phyloP scores from a whole-genome alignment of 2,329 filamentous ascomycete genomes.

The Pseudogymnoascus sp. region DNA sequence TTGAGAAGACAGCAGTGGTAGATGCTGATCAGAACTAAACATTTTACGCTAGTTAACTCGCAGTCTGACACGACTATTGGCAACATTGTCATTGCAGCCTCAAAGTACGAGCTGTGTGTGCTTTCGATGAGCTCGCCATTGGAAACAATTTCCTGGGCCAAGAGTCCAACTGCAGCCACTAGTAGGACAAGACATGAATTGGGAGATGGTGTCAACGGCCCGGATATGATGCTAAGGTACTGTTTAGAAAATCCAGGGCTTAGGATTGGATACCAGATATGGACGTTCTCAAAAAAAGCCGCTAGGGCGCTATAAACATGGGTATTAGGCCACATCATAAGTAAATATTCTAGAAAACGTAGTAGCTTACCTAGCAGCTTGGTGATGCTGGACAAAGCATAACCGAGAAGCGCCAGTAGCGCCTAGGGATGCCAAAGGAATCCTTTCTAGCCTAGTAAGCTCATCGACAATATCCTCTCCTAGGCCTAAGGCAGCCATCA shows the following conservation, averaged over 20 bases:
- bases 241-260: constrained; percentile 17
- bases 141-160: constrained; percentile 13
- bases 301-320: constrained; percentile 11
- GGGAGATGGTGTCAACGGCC: constrained; percentile 14
- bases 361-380: constrained; percentile 11
- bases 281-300: constrained; percentile 21
- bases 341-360: not conserved
- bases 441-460: not conserved
- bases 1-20: constrained; percentile 22
- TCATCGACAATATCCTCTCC: not conserved
- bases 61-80: constrained; percentile 19
- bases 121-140: not conserved
- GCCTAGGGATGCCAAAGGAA: not conserved
- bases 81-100: constrained; percentile 18
- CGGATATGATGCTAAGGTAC: constrained; percentile 18
- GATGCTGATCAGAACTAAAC: constrained; percentile 18
- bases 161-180: constrained; percentile 20
- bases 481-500: not conserved
- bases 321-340: not conserved
- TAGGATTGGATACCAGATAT: constrained; percentile 23
- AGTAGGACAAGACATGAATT: constrained; percentile 20
- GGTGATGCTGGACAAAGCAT: constrained; percentile 19
- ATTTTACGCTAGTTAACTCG: constrained; percentile 18
- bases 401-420: constrained; percentile 10
- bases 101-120: constrained; percentile 15